These are phyloP conservation scores for Fomes fomentarius DNA, from an alignment of 1,284 basidiomycete species.

Conservation along the genomic window DNA sequence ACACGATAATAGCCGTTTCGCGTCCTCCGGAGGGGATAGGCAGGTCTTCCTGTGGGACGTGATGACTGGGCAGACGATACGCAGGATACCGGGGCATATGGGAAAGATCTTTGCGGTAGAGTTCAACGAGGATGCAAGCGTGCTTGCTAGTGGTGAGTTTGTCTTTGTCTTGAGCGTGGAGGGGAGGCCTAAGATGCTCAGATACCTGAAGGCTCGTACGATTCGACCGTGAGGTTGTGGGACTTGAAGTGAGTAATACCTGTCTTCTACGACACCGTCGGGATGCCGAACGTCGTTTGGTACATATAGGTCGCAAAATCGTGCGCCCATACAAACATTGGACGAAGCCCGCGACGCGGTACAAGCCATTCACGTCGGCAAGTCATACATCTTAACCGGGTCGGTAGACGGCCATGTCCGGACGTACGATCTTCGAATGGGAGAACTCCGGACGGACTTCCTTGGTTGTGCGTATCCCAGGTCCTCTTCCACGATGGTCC, in stretches of 20 bases:
- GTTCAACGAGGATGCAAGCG: constrained; percentile 85
- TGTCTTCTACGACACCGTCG: constrained; percentile 6
- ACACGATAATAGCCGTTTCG: constrained; percentile 93
- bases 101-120: constrained; percentile 90
- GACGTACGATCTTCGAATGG: constrained; percentile 93
- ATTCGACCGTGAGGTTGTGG: constrained; percentile 88
- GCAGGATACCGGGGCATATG: constrained; percentile 86
- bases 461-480: constrained; percentile 66
- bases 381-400: constrained; percentile 74
- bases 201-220: constrained; percentile 71
- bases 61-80: constrained; percentile 78
- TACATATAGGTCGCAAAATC: constrained; percentile 66
- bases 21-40: constrained; percentile 92
- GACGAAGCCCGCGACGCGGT: constrained; percentile 92
- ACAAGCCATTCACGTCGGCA: constrained; percentile 72
- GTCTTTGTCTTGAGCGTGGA: neutral
- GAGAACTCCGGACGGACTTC: constrained; percentile 86
- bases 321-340: constrained; percentile 87
- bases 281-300: neutral
- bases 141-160: constrained; percentile 81
- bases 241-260: constrained; percentile 70
- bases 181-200: constrained; percentile 19
- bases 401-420: constrained; percentile 92
- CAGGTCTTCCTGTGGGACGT: constrained; percentile 97
- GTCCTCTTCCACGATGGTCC: neutral